Conservation (phyloP, 805 yeast genomes). For the Suhomyces emberorum region DNA sequence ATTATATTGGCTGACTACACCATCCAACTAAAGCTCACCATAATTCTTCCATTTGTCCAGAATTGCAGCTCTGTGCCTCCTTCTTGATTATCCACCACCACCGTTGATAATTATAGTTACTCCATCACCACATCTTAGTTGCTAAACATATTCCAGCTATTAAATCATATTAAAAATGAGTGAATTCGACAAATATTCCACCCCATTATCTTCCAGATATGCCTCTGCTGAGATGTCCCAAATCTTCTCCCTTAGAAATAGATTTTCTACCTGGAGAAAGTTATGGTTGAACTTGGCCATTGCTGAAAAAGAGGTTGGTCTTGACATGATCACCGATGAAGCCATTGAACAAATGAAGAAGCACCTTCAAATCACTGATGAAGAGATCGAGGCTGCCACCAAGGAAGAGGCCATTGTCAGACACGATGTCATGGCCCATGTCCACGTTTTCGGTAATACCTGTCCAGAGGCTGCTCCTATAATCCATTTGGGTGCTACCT, state of each 20-base stretch:
- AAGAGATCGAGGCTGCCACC: constrained; percentile 84
- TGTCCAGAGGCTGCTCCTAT: constrained; percentile 98
- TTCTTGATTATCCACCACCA: too few relatives aligned
- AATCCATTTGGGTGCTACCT: constrained; percentile 97
- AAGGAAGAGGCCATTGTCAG: constrained; percentile 96
- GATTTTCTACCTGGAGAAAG: constrained; percentile 98
- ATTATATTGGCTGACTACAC: too few relatives aligned
- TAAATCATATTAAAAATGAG: constrained; percentile 25
- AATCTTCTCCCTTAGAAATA: constrained; percentile 86
- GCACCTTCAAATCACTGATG: constrained; percentile 83
- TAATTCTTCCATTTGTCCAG: too few relatives aligned
- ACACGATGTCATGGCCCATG: constrained; percentile 99
- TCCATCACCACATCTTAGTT: too few relatives aligned
- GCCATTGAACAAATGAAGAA: constrained; percentile 83
- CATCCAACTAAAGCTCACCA: too few relatives aligned
- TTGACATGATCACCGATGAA: constrained; percentile 79
- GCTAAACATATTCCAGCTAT: not conserved
- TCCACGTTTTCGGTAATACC: constrained; percentile 87
- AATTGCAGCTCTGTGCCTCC: too few relatives aligned
- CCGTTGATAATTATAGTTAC: too few relatives aligned
- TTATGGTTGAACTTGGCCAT: constrained; percentile 93
- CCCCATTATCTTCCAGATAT: constrained; percentile 94
- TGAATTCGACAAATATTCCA: constrained; percentile 71
- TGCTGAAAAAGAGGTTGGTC: constrained; percentile 91
- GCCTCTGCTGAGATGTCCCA: constrained; percentile 97